These are phyloP conservation scores for Tulasnella calospora DNA, from an alignment of 768 basidiomycete genomes.

Conservation along the genomic window DNA sequence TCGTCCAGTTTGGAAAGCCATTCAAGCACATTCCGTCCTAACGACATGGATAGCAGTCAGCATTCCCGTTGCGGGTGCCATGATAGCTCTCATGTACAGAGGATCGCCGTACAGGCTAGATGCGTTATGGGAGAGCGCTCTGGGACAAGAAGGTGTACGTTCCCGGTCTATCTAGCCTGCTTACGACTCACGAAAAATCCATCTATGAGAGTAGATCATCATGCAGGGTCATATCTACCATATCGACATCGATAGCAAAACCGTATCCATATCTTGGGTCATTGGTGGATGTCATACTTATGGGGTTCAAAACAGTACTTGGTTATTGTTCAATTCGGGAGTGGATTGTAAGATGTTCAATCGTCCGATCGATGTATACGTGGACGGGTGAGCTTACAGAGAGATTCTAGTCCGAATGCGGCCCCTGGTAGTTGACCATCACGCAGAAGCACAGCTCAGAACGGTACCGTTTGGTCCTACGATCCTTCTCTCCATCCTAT, in stretches of 20 bases:
- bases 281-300: neutral
- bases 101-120: neutral
- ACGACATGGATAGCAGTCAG: neutral
- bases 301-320: neutral
- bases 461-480: neutral
- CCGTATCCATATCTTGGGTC: neutral
- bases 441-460: neutral
- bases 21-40: neutral
- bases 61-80: neutral
- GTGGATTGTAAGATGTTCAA: neutral
- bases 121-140: neutral
- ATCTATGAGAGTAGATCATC: neutral
- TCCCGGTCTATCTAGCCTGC: neutral
- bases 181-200: neutral
- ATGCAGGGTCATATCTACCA: neutral
- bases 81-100: neutral
- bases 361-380: neutral
- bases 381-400: neutral
- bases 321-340: neutral
- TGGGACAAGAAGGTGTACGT: neutral
- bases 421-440: neutral
- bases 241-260: neutral
- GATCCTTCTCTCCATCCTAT: neutral
- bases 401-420: neutral
- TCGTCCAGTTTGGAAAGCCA: neutral